Conservation (phyloP, 1,284 basidiomycete genomes). For the Cutaneotrichosporon cutaneum region DNA sequence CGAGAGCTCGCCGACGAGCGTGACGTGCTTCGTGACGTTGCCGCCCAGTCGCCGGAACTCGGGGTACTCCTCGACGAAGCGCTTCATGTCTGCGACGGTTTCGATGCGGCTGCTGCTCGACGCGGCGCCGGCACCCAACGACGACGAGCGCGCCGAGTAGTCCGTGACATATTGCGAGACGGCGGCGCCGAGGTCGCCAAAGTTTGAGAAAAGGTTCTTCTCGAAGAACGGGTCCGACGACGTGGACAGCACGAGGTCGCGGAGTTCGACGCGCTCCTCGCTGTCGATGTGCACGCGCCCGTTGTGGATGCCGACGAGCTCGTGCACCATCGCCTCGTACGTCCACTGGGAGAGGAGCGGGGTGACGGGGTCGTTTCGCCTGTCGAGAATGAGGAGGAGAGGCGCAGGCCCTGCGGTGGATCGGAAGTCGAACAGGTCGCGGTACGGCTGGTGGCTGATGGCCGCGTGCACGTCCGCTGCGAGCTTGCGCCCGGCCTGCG, state of each 20-base stretch:
- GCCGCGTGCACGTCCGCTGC: conserved; percentile 71
- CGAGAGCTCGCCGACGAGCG: conserved; percentile 92
- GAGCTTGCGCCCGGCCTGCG: conserved; percentile 83
- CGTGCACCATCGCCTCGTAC: conserved; percentile 99
- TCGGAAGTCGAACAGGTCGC: conserved; percentile 58
- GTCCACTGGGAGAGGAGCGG: conserved; percentile 99
- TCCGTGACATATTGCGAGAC: conserved; percentile 92
- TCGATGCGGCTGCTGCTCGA: conserved; percentile 71
- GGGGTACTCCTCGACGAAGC: conserved; percentile 97
- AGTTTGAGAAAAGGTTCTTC: conserved; percentile 86
- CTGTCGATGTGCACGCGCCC: conserved; percentile 86
- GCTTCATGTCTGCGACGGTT: conserved; percentile 95
- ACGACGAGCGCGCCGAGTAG: conserved; percentile 76
- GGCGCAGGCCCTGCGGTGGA: conserved; percentile 56
- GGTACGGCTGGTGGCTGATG: conserved; percentile 53
- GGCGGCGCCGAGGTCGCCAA: conserved; percentile 92
- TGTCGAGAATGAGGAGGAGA: conserved; percentile 65
- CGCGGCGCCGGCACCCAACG: conserved; percentile 56
- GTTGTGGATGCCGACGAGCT: conserved; percentile 89
- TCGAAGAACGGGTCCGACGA: conserved; percentile 94
- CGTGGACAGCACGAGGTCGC: conserved; percentile 92
- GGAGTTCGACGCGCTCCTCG: conserved; percentile 80
- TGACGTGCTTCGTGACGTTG: conserved; percentile 98
- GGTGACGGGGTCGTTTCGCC: conserved; percentile 95
- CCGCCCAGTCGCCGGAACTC: conserved; percentile 95